These are phyloP conservation scores for Cladosporium colombiae DNA, from an alignment of 2,329 filamentous ascomycete species.

Conservation along the genomic window DNA sequence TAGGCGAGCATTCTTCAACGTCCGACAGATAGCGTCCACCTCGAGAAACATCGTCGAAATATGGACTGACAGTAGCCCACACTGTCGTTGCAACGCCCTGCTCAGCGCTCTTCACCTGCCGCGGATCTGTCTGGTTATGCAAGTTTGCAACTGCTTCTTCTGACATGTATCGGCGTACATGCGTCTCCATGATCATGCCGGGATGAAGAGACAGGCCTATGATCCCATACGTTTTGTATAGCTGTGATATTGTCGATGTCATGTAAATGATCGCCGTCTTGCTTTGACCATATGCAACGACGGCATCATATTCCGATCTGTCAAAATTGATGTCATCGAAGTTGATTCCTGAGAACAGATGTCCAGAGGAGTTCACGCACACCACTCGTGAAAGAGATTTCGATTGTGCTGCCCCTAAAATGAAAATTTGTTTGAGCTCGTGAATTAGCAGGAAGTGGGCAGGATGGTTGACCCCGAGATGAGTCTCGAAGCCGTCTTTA, in stretches of 20 bases:
- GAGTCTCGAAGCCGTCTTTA: constrained; percentile 51
- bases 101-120: constrained; percentile 25
- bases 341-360: constrained; percentile 34
- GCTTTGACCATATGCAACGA: constrained; percentile 48
- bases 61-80: constrained; percentile 42
- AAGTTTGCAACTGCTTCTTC: background rate
- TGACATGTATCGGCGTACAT: background rate
- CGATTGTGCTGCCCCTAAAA: constrained; percentile 36
- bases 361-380: constrained; percentile 45
- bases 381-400: constrained; percentile 40
- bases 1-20: background rate
- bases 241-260: constrained; percentile 53
- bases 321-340: constrained; percentile 39
- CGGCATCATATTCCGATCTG: constrained; percentile 27
- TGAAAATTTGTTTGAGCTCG: constrained; percentile 48
- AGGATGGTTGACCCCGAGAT: constrained; percentile 57
- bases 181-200: background rate
- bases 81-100: constrained; percentile 54
- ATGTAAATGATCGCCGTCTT: constrained; percentile 58
- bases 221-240: constrained; percentile 46
- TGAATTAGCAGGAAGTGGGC: constrained; percentile 57
- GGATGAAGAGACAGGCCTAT: constrained; percentile 51
- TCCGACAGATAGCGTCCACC: background rate
- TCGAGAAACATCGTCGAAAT: background rate
- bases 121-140: background rate